Evolutionary conservation across 805 yeast genomes (phyloP).

Genomic region (Geotrichum ghanense): DNA sequence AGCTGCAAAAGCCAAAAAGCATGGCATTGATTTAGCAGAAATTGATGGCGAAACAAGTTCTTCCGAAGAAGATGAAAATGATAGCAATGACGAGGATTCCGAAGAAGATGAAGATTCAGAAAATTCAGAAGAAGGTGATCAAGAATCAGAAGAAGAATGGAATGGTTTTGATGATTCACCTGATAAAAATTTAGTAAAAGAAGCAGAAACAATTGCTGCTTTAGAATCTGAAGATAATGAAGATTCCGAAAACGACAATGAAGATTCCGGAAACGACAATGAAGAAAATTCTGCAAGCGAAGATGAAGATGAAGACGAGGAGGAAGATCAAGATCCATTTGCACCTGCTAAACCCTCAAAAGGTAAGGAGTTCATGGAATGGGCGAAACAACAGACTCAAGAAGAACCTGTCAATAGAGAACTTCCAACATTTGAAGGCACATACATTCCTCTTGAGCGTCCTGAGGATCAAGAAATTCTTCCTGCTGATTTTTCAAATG

Average conservation of each 20-base stretch:
- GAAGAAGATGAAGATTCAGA: constrained; percentile 6
- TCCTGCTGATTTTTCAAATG: constrained; percentile 48
- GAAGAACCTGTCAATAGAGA: constrained; percentile 50
- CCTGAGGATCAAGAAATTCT: constrained; percentile 65
- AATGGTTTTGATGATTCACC: constrained; percentile 5
- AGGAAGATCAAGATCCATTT: constrained; percentile 6
- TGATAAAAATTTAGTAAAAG: background rate
- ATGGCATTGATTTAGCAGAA: constrained; percentile 17
- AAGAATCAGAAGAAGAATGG: constrained; percentile 12
- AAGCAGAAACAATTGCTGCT: constrained; percentile 6
- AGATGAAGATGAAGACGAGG: constrained; percentile 17
- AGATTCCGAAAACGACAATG: constrained; percentile 18
- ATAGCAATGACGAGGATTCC: constrained; percentile 7
- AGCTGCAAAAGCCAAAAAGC: constrained; percentile 26
- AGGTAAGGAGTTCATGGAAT: constrained; percentile 65
- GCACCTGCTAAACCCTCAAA: constrained; percentile 23
- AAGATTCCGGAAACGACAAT: constrained; percentile 8
- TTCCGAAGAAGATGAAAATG: constrained; percentile 16
- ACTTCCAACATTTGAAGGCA: constrained; percentile 36
- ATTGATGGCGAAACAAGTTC: constrained; percentile 22
- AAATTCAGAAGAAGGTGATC: constrained; percentile 13
- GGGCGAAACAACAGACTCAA: constrained; percentile 75
- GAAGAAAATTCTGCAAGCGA: constrained; percentile 29
- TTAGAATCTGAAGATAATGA: constrained; percentile 19
- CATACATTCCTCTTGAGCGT: constrained; percentile 46